Conservation (phyloP, 2,329 filamentous ascomycete genomes). For the Colletotrichum phormii region DNA sequence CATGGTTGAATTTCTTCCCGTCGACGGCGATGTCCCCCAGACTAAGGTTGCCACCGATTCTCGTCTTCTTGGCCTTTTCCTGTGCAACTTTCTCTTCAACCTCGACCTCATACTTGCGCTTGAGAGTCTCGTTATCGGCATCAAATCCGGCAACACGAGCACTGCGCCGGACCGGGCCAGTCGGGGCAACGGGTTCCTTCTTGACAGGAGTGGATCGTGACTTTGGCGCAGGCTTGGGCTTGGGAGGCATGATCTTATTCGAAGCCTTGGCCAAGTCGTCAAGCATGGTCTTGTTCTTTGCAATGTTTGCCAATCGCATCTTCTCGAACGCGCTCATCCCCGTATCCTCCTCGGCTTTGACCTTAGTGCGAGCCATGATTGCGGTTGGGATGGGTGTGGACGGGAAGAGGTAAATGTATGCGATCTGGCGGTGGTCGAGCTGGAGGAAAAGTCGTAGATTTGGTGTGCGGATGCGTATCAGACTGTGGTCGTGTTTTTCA, state of each 20-base stretch:
- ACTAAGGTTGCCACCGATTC: constrained; percentile 69
- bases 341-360: constrained; percentile 49
- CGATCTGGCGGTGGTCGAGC: background rate
- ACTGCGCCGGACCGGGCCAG: constrained; percentile 67
- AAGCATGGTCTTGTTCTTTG: constrained; percentile 83
- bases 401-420: background rate
- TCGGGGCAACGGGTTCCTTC: constrained; percentile 48
- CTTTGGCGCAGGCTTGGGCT: constrained; percentile 60
- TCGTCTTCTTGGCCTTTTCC: constrained; percentile 67
- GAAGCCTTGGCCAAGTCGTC: constrained; percentile 81
- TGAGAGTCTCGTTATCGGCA: constrained; percentile 58
- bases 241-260: constrained; percentile 74
- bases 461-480: background rate
- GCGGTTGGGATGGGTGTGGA: constrained; percentile 9
- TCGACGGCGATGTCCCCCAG: constrained; percentile 84
- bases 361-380: constrained; percentile 59
- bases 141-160: constrained; percentile 68
- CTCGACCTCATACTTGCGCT: constrained; percentile 65
- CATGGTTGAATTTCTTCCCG: constrained; percentile 79
- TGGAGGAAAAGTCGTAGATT: background rate
- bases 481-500: too few species aligned
- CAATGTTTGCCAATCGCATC: constrained; percentile 86
- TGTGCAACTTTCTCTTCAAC: constrained; percentile 53
- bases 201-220: constrained; percentile 55
- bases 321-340: constrained; percentile 86